Evolutionary conservation across 495 filamentous ascomycete species (phyloP), one percentile per base, ranked within the genome.

Genomic region (Podospora comata): DNA sequence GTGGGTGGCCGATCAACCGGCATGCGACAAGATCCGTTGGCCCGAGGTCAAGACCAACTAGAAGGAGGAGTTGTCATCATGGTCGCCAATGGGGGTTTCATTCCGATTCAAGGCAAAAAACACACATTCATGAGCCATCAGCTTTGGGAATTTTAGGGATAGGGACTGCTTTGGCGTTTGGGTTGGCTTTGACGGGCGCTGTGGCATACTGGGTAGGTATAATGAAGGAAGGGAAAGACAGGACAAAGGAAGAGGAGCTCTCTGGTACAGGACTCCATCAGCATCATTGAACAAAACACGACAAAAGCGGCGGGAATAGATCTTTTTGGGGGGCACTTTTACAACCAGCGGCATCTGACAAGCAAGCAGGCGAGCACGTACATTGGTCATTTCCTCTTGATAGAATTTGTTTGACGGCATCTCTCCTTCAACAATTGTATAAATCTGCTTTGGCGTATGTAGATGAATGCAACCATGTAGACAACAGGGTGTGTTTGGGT

Each of bases 21-120:
- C 64, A 4, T 82, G 80, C 67, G 28, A 32, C 5, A 66, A 74
- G 44, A 64, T 76, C 18, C 62, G 67, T 16, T 81, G 80, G 80
- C 80, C 80, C 28, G 32, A 75, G 55, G 65, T 76, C 4, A 28
- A 67, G 39, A 48, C 39, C 39, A 48, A 48, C 39, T 48, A 48
- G 39, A 48, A 48, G 13, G 39, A 48, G 39, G 39, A 48, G 39
- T 48, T 48, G 39, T 48, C 39, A 48, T 48, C 5, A 6, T 9
- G 39, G 39, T 48, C 39, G 13, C 7, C 7, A 48, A 48, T 48
- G 39, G 39, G 39, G 3, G 15, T 48, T 48, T 48, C 39, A 18
- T 48, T 48, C 39, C 39, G 39, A 13, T 48, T 48, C 39, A 16
- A 48, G 13, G 39, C 39, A 16, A 48, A 48, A 48, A 48, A 16